Evolutionary conservation across 495 filamentous ascomycete genomes (phyloP).

Genomic region (Melanomma pulvis-pyrius): DNA sequence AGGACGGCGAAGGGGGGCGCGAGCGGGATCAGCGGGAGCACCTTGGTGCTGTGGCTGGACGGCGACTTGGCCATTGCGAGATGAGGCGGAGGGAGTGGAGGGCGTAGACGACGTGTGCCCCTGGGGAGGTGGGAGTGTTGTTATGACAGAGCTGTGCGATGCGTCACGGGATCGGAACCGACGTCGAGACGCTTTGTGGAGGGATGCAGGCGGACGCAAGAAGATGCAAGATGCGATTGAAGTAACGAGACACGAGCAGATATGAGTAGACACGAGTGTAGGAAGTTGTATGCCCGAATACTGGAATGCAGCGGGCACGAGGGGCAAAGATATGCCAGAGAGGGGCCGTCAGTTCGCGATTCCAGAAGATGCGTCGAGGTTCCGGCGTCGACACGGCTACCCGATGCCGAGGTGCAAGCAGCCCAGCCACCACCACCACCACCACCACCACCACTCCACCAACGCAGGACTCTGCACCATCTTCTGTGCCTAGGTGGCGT

Average conservation of each 20-base stretch:
- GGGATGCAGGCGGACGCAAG: background rate
- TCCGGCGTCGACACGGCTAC: background rate
- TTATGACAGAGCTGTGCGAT: background rate
- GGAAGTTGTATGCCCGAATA: no score
- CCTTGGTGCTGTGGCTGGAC: conserved; percentile 44
- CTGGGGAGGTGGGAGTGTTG: background rate
- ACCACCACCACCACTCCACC: no score
- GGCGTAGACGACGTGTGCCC: background rate
- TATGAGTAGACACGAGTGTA: no score
- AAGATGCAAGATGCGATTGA: background rate
- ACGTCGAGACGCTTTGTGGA: background rate
- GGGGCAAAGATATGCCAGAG: background rate
- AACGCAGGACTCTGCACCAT: no score
- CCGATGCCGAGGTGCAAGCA: no score
- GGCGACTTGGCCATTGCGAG: conserved; percentile 33
- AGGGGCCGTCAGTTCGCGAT: background rate
- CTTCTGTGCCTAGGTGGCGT: no score
- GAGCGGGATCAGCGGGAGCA: conserved; percentile 75
- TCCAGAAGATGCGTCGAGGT: conserved; percentile 8
- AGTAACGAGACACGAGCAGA: no score
- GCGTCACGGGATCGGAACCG: background rate
- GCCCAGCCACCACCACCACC: no score
- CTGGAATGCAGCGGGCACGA: no score
- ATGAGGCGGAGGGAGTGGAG: no score
- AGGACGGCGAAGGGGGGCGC: conserved; percentile 75